These are phyloP conservation scores for Fusarium sp. DNA, from an alignment of 2,329 filamentous ascomycete genomes.

Conservation along the genomic window DNA sequence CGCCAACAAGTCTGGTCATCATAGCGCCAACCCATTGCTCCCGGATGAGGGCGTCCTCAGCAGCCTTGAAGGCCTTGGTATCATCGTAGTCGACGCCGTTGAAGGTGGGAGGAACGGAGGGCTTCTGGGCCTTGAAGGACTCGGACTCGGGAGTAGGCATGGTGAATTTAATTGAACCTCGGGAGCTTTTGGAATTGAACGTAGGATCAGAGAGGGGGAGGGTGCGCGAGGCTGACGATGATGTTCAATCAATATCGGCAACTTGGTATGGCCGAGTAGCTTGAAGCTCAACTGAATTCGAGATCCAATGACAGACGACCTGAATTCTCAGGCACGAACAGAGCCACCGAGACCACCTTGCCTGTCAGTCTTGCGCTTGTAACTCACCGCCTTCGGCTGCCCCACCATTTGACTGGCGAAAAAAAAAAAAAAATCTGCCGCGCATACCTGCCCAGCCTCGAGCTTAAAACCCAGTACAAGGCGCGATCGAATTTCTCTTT, in stretches of 20 bases:
- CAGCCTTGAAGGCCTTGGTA: slow-evolving; percentile 80
- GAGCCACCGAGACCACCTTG: slow-evolving; percentile 35
- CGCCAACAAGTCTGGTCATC: slow-evolving; percentile 84
- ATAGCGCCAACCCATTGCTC: slow-evolving; percentile 91
- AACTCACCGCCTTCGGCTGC: slow-evolving; percentile 48
- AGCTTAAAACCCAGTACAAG: slow-evolving; percentile 37
- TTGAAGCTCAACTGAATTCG: slow-evolving; percentile 42
- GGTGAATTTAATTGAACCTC: slow-evolving; percentile 41
- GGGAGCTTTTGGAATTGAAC: slow-evolving; percentile 13
- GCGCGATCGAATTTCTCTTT: slow-evolving; percentile 22
- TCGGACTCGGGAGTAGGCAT: slow-evolving; percentile 88
- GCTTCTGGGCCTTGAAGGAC: slow-evolving; percentile 84
- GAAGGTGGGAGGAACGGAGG: slow-evolving; percentile 81
- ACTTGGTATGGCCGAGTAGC: slow-evolving; percentile 39
- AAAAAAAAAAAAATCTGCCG: slow-evolving; percentile 45
- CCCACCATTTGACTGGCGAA: slow-evolving; percentile 49
- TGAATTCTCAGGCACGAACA: slow-evolving; percentile 46
- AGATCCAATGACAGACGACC: slow-evolving; percentile 43
- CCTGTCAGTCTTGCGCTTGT: slow-evolving; percentile 15
- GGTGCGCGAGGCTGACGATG: slow-evolving; percentile 30
- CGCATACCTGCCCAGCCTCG: slow-evolving; percentile 38
- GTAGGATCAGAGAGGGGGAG: slow-evolving; percentile 20
- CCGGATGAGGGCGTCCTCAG: slow-evolving; percentile 81
- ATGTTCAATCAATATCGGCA: slow-evolving; percentile 39
- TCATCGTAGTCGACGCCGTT: slow-evolving; percentile 89